phyloP scores from a whole-genome alignment of 2,329 filamentous ascomycete genomes.

The Talaromyces islandicus region DNA sequence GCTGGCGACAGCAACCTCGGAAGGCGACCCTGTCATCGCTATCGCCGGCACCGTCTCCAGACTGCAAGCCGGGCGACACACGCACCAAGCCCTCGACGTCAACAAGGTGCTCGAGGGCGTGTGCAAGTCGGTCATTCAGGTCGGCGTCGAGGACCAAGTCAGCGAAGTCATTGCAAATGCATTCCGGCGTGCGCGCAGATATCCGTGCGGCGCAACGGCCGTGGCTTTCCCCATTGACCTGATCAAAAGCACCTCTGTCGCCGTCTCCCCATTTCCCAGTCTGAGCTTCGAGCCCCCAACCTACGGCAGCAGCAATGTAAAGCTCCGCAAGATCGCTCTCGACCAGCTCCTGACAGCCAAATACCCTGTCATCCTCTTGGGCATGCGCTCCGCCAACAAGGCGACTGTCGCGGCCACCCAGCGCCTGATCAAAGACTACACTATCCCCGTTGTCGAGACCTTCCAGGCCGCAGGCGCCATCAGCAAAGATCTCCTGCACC shows the following conservation, averaged over 20 bases:
- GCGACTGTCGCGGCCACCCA: slow-evolving; percentile 4
- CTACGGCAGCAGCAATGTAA: slow-evolving; percentile 7
- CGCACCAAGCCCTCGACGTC: slow-evolving; percentile 10
- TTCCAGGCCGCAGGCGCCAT: slow-evolving; percentile 11
- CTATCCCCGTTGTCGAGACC: slow-evolving; percentile 8
- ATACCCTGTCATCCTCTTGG: slow-evolving; percentile 8
- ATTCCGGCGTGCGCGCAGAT: slow-evolving; percentile 7
- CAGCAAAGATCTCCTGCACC: slow-evolving; percentile 8
- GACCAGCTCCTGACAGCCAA: slow-evolving; percentile 8
- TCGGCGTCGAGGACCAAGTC: slow-evolving; percentile 10
- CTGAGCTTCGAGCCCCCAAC: slow-evolving; percentile 8
- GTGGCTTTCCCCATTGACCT: slow-evolving; percentile 11
- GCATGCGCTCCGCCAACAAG: slow-evolving; percentile 8
- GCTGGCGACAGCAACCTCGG: slow-evolving; percentile 8
- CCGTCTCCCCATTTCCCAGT: slow-evolving; percentile 5
- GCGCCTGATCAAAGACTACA: slow-evolving; percentile 9
- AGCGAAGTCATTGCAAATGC: slow-evolving; percentile 12
- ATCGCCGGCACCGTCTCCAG: slow-evolving; percentile 10
- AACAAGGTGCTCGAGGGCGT: slow-evolving; percentile 10
- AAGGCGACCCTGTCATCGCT: slow-evolving; percentile 10
- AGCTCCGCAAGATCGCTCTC: slow-evolving; percentile 4
- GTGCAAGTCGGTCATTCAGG: slow-evolving; percentile 9
- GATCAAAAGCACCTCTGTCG: slow-evolving; percentile 10
- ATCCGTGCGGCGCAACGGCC: slow-evolving; percentile 7
- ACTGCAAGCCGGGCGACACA: slow-evolving; percentile 10